Evolutionary conservation across 1,284 basidiomycete species (phyloP).

Genomic region (Pyrrhoderma lamaoense): DNA sequence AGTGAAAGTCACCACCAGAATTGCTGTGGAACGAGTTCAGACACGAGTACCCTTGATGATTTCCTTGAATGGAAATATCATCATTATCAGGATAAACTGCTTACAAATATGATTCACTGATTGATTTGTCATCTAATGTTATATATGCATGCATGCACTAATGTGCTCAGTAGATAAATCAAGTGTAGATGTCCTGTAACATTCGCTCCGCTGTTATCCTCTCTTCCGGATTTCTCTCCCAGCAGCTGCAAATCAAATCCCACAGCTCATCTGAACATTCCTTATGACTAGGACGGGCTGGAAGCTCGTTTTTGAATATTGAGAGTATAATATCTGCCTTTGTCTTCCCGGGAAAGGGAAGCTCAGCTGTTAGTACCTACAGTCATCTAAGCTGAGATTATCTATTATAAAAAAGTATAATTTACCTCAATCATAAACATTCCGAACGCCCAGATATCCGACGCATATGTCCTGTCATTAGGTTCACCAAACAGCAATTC

Average conservation of each 20-base stretch:
- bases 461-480: not conserved
- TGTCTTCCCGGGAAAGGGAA: not conserved
- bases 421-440: conserved; percentile 10
- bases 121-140: too few species aligned
- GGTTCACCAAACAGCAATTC: not conserved
- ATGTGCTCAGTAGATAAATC: too few species aligned
- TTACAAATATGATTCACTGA: too few species aligned
- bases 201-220: not conserved
- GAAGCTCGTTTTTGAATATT: not conserved
- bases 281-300: not conserved
- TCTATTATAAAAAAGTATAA: not conserved
- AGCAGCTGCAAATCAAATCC: conserved; percentile 1
- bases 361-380: conserved; percentile 7
- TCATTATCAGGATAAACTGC: too few species aligned
- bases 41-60: not conserved
- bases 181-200: too few species aligned
- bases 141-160: too few species aligned
- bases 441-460: conserved; percentile 14
- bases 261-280: conserved; percentile 10
- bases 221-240: not conserved
- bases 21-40: too few species aligned
- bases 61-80: not conserved
- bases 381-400: not conserved
- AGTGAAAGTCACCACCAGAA: too few species aligned
- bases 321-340: not conserved